Conservation (phyloP, 805 yeast species). For the Naumovozyma dairenensis region DNA sequence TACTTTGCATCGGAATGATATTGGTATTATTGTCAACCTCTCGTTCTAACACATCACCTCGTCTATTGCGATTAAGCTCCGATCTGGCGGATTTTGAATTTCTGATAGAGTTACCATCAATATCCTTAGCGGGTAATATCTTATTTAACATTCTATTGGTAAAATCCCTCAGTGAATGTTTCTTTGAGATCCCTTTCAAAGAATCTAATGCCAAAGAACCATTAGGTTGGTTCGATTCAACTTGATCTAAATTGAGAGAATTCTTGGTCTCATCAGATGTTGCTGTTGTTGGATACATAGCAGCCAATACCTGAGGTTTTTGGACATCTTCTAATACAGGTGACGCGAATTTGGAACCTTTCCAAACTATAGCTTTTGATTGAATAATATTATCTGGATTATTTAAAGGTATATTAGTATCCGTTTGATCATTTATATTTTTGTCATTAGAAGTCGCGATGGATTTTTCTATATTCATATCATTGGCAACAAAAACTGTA, state of each 20-base stretch:
- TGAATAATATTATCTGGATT: too few relatives aligned
- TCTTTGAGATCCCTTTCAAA: slow-evolving; percentile 18
- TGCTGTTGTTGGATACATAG: slow-evolving; percentile 6
- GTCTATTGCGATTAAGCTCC: too few relatives aligned
- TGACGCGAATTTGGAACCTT: slow-evolving; percentile 17
- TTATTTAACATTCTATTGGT: slow-evolving; percentile 18
- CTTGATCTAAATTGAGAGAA: slow-evolving; percentile 1
- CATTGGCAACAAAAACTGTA: not conserved
- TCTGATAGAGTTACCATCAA: not conserved
- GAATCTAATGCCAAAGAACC: slow-evolving; percentile 21
- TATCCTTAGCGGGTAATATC: slow-evolving; percentile 3
- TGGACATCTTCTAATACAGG: slow-evolving; percentile 20
- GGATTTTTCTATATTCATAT: not conserved
- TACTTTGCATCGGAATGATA: too few relatives aligned
- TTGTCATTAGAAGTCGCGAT: slow-evolving; percentile 1
- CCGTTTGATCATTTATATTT: too few relatives aligned
- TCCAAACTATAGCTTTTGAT: too few relatives aligned
- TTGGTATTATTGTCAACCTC: too few relatives aligned
- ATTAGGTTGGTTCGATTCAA: slow-evolving; percentile 5
- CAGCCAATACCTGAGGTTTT: slow-evolving; percentile 18
- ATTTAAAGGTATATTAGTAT: too few relatives aligned
- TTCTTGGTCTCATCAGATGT: not conserved
- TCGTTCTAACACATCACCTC: too few relatives aligned
- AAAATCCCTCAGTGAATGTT: slow-evolving; percentile 15
- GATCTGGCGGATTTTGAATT: not conserved